Conservation (phyloP, 495 filamentous ascomycete genomes). For the Articulospora tetracladia region DNA sequence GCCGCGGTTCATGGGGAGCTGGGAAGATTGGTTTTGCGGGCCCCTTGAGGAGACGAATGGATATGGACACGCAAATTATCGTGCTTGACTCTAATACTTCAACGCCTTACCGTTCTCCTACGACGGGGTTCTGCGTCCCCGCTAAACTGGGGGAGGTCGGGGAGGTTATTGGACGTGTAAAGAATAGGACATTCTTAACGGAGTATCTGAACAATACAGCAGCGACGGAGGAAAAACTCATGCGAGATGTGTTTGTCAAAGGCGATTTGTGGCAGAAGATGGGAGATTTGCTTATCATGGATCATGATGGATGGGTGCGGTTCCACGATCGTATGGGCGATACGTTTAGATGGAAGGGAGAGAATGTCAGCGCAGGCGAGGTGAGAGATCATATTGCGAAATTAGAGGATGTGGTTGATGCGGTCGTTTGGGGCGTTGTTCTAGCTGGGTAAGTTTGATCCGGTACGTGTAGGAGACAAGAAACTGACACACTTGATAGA, state of each 20-base stretch:
- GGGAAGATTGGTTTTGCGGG: conserved; percentile 27
- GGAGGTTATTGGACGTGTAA: conserved; percentile 26
- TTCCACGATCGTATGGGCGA: conserved; percentile 29
- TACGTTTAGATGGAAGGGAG: conserved; percentile 28
- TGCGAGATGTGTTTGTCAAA: conserved; percentile 23
- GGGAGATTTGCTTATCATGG: conserved; percentile 23
- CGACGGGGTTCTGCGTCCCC: conserved; percentile 23
- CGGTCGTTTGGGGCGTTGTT: conserved; percentile 48
- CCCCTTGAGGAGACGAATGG: conserved; percentile 17
- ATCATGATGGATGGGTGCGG: conserved; percentile 22
- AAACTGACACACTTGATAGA: conserved; percentile 13
- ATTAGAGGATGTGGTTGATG: conserved; percentile 42
- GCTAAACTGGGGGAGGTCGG: conserved; percentile 19
- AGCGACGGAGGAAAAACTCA: conserved; percentile 24
- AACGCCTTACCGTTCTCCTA: conserved; percentile 17
- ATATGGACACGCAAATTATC: conserved; percentile 22
- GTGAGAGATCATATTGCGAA: conserved; percentile 43
- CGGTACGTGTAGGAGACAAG: not conserved
- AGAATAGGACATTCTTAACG: conserved; percentile 23
- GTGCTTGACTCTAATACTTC: conserved; percentile 15
- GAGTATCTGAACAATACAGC: conserved; percentile 22
- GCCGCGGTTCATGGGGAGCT: conserved; percentile 8
- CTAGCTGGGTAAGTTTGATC: conserved; percentile 31
- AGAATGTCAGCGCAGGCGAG: conserved; percentile 28
- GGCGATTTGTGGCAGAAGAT: conserved; percentile 24